Evolutionary conservation across 2,329 filamentous ascomycete genomes (phyloP).

Genomic region (Alternaria triticimaculans): DNA sequence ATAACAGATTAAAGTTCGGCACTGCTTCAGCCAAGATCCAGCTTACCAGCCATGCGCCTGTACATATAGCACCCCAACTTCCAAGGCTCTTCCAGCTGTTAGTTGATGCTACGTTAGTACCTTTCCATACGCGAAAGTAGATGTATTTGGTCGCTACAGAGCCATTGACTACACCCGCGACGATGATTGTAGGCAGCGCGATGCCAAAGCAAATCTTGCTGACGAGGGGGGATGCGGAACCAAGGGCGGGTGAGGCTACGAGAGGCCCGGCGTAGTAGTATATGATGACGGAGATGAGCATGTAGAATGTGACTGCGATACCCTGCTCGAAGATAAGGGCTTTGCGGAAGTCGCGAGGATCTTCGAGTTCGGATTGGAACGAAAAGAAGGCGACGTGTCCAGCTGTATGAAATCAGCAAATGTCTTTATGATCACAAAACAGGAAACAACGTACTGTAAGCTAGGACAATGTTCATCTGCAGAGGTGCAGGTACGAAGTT

Average conservation of each 20-base stretch:
- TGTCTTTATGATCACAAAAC: neutral
- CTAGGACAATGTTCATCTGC: conserved; percentile 69
- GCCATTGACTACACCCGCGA: conserved; percentile 74
- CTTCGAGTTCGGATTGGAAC: conserved; percentile 69
- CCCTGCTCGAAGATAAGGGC: conserved; percentile 68
- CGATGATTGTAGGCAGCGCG: conserved; percentile 73
- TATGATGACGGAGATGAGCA: conserved; percentile 70
- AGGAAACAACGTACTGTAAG: conserved; percentile 60
- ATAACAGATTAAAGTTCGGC: conserved; percentile 70
- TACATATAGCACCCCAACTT: conserved; percentile 66
- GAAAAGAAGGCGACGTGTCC: conserved; percentile 73
- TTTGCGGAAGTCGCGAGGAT: conserved; percentile 67
- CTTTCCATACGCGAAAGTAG: conserved; percentile 68
- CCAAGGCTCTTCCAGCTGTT: conserved; percentile 37
- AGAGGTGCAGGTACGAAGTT: too few species aligned
- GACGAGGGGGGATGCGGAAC: conserved; percentile 63
- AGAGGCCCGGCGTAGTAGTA: conserved; percentile 69
- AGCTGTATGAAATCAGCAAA: conserved; percentile 27
- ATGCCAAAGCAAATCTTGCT: conserved; percentile 72
- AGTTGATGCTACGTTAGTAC: conserved; percentile 54
- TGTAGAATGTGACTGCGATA: conserved; percentile 67
- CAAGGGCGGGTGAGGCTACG: conserved; percentile 71
- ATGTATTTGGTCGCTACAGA: conserved; percentile 71
- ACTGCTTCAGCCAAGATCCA: conserved; percentile 74
- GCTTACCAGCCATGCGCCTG: conserved; percentile 64